These are phyloP conservation scores for Tarenaya hassleriana DNA, from an alignment of 345 rosid species.

Conservation along the genomic window DNA sequence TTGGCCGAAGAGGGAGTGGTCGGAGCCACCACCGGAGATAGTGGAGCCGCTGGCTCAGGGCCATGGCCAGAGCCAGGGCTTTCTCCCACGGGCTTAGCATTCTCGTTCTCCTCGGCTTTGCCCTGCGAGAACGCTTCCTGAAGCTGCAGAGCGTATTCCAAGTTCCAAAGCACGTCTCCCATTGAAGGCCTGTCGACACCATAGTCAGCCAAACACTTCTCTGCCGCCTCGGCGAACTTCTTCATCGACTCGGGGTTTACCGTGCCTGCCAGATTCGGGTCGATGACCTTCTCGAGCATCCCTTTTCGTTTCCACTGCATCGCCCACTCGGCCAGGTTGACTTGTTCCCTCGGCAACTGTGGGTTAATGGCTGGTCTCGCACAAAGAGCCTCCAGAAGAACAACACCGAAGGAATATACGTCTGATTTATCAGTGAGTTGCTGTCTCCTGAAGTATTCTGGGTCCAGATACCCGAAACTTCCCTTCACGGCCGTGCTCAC, in stretches of 20 bases:
- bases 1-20: constrained; percentile 16
- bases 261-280: constrained; percentile 37
- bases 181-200: constrained; percentile 57
- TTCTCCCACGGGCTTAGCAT: constrained; percentile 10
- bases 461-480: constrained; percentile 51
- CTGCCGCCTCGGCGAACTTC: constrained; percentile 53
- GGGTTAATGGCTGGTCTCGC: constrained; percentile 59
- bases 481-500: constrained; percentile 44
- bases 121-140: constrained; percentile 51
- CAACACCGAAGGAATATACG: constrained; percentile 61
- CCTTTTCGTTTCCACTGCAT: constrained; percentile 44
- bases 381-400: constrained; percentile 47
- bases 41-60: constrained; percentile 14
- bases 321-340: constrained; percentile 61
- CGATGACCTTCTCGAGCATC: constrained; percentile 36
- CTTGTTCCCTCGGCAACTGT: constrained; percentile 54
- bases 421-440: constrained; percentile 57
- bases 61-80: constrained; percentile 6
- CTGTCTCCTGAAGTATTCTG: constrained; percentile 58
- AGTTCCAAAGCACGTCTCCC: constrained; percentile 65
- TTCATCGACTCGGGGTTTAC: constrained; percentile 46
- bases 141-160: constrained; percentile 71
- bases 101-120: constrained; percentile 31
- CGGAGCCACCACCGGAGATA: constrained; percentile 19
- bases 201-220: constrained; percentile 50